Evolutionary conservation across 768 basidiomycete species (phyloP).

Genomic region (Naganishia onofrii): DNA sequence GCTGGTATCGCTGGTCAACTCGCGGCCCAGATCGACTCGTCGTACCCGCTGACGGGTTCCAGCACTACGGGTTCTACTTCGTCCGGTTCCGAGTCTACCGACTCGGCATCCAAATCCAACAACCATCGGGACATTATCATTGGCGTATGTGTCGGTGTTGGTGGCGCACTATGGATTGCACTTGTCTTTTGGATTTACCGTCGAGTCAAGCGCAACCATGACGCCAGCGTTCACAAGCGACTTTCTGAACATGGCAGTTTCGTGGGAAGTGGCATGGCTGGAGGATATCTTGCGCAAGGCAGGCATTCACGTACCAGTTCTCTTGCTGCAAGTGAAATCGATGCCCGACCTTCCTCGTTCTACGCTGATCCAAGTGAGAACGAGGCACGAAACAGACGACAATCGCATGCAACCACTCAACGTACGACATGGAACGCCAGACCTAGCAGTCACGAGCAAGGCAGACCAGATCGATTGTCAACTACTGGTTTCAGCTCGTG

Average conservation of each 20-base stretch:
- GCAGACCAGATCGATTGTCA: background rate
- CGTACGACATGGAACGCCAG: slow-evolving; percentile 5
- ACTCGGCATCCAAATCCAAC: slow-evolving; percentile 45
- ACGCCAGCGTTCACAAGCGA: slow-evolving; percentile 65
- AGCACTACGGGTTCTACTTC: slow-evolving; percentile 27
- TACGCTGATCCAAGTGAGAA: slow-evolving; percentile 50
- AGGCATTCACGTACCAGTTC: slow-evolving; percentile 36
- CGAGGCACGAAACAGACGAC: slow-evolving; percentile 28
- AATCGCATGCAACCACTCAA: slow-evolving; percentile 1
- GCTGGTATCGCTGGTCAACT: slow-evolving; percentile 59
- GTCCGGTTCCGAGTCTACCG: slow-evolving; percentile 28
- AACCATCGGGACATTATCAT: slow-evolving; percentile 81
- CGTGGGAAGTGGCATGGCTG: slow-evolving; percentile 18
- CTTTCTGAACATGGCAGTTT: slow-evolving; percentile 59
- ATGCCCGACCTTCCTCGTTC: slow-evolving; percentile 49
- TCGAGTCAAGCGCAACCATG: slow-evolving; percentile 65
- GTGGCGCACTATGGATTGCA: slow-evolving; percentile 29
- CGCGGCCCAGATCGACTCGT: slow-evolving; percentile 68
- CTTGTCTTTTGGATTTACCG: slow-evolving; percentile 61
- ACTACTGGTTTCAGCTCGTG: slow-evolving; percentile 33
- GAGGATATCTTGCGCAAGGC: slow-evolving; percentile 26
- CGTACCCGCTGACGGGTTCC: slow-evolving; percentile 58
- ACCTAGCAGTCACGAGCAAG: background rate
- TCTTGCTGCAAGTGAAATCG: slow-evolving; percentile 48
- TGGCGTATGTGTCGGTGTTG: slow-evolving; percentile 54